phyloP scores from a whole-genome alignment of 2,329 filamentous ascomycete species.

The Trichoderma hamatum region DNA sequence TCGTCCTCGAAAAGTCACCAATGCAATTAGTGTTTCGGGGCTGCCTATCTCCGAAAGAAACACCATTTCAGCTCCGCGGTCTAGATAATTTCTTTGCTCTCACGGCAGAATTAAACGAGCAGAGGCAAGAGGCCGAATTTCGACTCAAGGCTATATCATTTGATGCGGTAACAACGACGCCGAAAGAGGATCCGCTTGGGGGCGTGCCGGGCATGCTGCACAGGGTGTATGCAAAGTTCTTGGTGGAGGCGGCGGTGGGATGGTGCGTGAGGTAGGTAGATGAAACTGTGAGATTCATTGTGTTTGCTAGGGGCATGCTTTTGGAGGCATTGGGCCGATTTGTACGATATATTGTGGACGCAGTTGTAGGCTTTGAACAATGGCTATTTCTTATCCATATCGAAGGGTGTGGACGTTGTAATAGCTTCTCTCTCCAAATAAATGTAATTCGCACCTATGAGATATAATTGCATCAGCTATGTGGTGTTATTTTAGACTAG shows the following conservation, averaged over 20 bases:
- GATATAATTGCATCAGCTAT: no score
- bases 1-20: background rate
- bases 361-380: background rate
- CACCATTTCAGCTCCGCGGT: background rate
- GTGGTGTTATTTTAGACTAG: no score
- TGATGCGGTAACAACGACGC: conserved; percentile 1
- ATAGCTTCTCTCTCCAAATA: background rate
- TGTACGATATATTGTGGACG: background rate
- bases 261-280: background rate
- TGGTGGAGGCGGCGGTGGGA: conserved; percentile 8
- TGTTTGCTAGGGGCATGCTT: background rate
- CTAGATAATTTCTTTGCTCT: background rate
- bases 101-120: background rate
- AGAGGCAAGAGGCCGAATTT: background rate
- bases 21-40: background rate
- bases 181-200: conserved; percentile 1
- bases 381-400: background rate
- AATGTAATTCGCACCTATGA: no score
- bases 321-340: background rate
- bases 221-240: background rate
- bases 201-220: background rate
- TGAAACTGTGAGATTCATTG: no score
- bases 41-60: conserved; percentile 1
- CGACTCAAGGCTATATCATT: background rate
- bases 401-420: no score